A percentile compares a stretch with the other conserved stretches of the same genome.
Evolutionary conservation across 164 flowering plant genomes (phyloP).

Genomic region (Cinnamomum chago): DNA sequence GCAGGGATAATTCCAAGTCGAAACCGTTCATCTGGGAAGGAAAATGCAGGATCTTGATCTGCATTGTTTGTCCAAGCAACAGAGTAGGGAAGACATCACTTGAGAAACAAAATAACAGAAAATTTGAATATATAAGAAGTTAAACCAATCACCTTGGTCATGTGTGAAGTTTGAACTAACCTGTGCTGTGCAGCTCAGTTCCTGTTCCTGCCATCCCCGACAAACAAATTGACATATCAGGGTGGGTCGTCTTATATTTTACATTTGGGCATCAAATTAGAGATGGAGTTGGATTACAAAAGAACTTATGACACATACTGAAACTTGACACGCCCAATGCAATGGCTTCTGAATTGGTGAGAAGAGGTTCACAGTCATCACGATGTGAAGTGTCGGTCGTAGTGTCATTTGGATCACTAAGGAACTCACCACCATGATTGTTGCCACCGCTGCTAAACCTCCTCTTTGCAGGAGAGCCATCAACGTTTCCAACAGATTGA

Average conservation of each 20-base stretch:
- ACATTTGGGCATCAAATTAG: constrained; percentile 13
- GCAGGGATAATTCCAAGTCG: constrained; percentile 93
- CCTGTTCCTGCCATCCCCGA: constrained; percentile 35
- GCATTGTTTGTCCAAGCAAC: constrained; percentile 22
- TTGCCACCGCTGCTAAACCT: background rate
- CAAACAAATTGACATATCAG: constrained; percentile 20
- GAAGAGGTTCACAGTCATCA: constrained; percentile 54
- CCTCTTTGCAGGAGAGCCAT: background rate
- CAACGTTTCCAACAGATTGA: constrained; percentile 24
- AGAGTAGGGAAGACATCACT: constrained; percentile 3
- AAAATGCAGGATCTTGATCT: constrained; percentile 40
- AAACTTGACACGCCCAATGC: constrained; percentile 23
- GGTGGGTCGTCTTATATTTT: background rate
- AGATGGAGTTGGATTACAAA: background rate
- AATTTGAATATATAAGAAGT: background rate
- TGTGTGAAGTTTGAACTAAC: constrained; percentile 34
- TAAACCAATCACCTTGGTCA: constrained; percentile 7
- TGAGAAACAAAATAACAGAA: background rate
- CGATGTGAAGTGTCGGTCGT: constrained; percentile 25
- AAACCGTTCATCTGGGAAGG: constrained; percentile 47
- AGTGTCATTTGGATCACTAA: constrained; percentile 23
- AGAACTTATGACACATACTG: constrained; percentile 32
- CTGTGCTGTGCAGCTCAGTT: constrained; percentile 28
- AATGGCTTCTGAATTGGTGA: constrained; percentile 26
- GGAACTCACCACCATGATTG: constrained; percentile 8